Evolutionary conservation across 495 filamentous ascomycete genomes (phyloP), one percentile per base, ranked within the genome.

Genomic region (Pseudevernia furfuracea): DNA sequence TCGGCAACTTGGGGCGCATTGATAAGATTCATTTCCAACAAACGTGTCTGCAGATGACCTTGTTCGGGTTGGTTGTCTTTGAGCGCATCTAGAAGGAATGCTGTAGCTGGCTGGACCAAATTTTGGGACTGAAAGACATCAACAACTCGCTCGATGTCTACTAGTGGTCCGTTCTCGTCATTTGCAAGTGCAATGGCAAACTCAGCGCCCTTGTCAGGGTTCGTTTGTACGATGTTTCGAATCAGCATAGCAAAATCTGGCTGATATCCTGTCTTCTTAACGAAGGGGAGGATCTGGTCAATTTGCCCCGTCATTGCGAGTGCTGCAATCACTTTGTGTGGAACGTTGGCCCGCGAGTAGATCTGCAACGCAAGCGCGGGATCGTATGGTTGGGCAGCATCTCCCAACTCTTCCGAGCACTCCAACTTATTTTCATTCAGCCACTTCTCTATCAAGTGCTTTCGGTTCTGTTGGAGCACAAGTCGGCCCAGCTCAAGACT

Each of bases 401-500:
- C 94, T 73, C 94, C 94, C 25, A 99, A 84, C 71, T 97, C 89
- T 75, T 99, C 94, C 0, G 94, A 97, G 76, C 87, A 90, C 73
- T 94, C 89, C 23, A 99, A 81, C 78, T 99, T 99, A 72, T 91
- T 88, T 76, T 97, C 94, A 67, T 86, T 85, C 74, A 97, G 81
- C 94, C 94, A 99, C 74, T 99, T 99, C 76, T 97, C 93, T 30
- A 99, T 80, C 55, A 99, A 78, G 72, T 97, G 91, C 79, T 97
- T 97, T 57, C 94, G 86, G 71, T 90, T 92, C 72, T 99, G 94
- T 57, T 87, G 86, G 67, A 99, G 76, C 25, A 99, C 94, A 44
- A 95, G 92, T 58, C 89, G 84, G 14, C 94, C 92, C 67, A 99
- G 84, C 75, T 99, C 94, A 57, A 97, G 79, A 65, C 92, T 95